These are phyloP conservation scores for Xylaria nigripes DNA, from an alignment of 495 filamentous ascomycete species.

Conservation along the genomic window DNA sequence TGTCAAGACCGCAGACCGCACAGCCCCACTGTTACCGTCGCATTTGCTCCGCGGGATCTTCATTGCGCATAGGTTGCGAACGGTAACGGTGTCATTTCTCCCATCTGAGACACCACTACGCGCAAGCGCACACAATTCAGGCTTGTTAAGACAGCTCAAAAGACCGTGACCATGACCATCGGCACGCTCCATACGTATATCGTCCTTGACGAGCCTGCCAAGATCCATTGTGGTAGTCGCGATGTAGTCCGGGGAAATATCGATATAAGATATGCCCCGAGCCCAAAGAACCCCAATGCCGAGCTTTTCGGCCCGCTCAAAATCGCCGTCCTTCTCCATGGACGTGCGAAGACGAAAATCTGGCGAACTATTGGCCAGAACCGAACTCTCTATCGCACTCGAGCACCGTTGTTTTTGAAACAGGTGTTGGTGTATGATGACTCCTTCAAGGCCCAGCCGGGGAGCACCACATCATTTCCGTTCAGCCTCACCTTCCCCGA, in stretches of 20 bases:
- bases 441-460: conserved; percentile 2
- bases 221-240: not conserved
- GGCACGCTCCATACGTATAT: conserved; percentile 1
- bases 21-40: too few relatives aligned
- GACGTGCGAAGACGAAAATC: conserved; percentile 10
- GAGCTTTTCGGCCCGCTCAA: conserved; percentile 8
- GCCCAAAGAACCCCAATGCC: not conserved
- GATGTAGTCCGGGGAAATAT: conserved; percentile 4
- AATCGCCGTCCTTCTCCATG: conserved; percentile 4
- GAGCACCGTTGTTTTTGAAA: not conserved
- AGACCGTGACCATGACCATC: not conserved
- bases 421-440: conserved; percentile 2
- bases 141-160: not conserved
- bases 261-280: not conserved
- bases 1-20: too few relatives aligned
- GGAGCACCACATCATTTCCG: not conserved
- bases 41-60: too few relatives aligned
- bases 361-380: conserved; percentile 1
- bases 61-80: too few relatives aligned
- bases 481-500: conserved; percentile 7
- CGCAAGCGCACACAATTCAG: not conserved
- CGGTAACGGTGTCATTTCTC: too few relatives aligned
- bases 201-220: conserved; percentile 5
- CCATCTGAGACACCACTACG: not conserved
- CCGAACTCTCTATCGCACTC: conserved; percentile 4